Evolutionary conservation across 2,329 filamentous ascomycete genomes (phyloP), one percentile per base, ranked within the genome.

Genomic region (Acarospora socialis): DNA sequence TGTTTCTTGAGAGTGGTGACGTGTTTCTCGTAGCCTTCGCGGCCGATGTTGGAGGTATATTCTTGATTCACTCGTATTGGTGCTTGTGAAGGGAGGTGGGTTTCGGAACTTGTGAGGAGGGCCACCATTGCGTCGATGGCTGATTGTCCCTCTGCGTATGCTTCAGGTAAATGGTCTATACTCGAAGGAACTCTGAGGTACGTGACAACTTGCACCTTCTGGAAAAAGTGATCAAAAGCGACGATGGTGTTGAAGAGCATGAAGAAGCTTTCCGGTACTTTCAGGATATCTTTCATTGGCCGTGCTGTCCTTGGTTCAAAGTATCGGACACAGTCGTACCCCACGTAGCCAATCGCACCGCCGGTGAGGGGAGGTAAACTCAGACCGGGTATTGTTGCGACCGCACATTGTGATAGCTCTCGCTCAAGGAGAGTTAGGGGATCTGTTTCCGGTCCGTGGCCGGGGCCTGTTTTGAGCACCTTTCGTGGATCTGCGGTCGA

Each of bases 261-360:
- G 55, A 98, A 95, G 17, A 95, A 65, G 37, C 82, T 86, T 65
- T 98, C 90, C 1, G 90, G 90, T 24, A 95, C 81, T 38, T 78
- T 63, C 14, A 95, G 68, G 18, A 92, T 70, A 56, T 98, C 90
- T 56, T 90, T 78, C 65, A 94, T 73, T 3, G 82, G 73, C 30
- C 84, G 72, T 16, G 76, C 77, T n/a, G 90, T 95, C 67, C 86
- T 92, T 39, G 90, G 90, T 65, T 98, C 90, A 46, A 98, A 98
- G 59, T 95, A 95, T 50, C 78, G 77, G 47, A 98, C 82, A 55
- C 90, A 98, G 54, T 98, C 90, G 52, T 98, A 98, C 32, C 86
- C 86, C 4, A 95, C 83, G 54, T 95, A 98, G 37, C 90, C 90
- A 47, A 98, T 83, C 8, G 86, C 90, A 30, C 90, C 90, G 23